These are phyloP conservation scores for Abelmoschus esculentus DNA, from an alignment of 345 rosid genomes.

Conservation along the genomic window DNA sequence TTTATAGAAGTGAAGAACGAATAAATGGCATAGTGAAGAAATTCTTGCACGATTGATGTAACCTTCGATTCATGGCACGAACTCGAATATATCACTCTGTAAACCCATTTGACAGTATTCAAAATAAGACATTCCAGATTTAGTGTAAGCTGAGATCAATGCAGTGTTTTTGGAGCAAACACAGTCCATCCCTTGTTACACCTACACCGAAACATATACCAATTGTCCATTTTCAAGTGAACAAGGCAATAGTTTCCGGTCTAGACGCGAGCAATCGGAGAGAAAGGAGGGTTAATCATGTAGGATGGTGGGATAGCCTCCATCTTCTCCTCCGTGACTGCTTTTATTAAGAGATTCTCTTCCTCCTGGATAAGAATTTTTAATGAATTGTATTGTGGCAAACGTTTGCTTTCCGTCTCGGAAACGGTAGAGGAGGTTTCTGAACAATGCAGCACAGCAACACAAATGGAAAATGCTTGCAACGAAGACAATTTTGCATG, in stretches of 20 bases:
- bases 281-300: slow-evolving; percentile 71
- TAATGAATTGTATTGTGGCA: slow-evolving; percentile 43
- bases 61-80: slow-evolving; percentile 1
- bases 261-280: slow-evolving; percentile 82
- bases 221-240: not conserved
- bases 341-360: slow-evolving; percentile 51
- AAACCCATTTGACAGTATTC: not conserved
- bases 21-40: slow-evolving; percentile 21
- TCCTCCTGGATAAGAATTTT: slow-evolving; percentile 69
- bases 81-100: not conserved
- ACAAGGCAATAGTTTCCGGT: not conserved
- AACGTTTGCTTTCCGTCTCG: slow-evolving; percentile 25
- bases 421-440: slow-evolving; percentile 26
- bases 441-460: slow-evolving; percentile 55
- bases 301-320: slow-evolving; percentile 50
- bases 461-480: slow-evolving; percentile 89
- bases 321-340: slow-evolving; percentile 50
- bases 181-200: slow-evolving; percentile 4
- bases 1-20: slow-evolving; percentile 22
- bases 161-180: not conserved
- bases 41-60: slow-evolving; percentile 1
- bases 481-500: slow-evolving; percentile 78
- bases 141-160: not conserved
- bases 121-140: not conserved
- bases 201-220: not conserved